Percentiles rank a stretch among this genome's conserved stretches.
phyloP scores from a whole-genome alignment of 1,139 yeast genomes.

The Arxiozyma bovina region DNA sequence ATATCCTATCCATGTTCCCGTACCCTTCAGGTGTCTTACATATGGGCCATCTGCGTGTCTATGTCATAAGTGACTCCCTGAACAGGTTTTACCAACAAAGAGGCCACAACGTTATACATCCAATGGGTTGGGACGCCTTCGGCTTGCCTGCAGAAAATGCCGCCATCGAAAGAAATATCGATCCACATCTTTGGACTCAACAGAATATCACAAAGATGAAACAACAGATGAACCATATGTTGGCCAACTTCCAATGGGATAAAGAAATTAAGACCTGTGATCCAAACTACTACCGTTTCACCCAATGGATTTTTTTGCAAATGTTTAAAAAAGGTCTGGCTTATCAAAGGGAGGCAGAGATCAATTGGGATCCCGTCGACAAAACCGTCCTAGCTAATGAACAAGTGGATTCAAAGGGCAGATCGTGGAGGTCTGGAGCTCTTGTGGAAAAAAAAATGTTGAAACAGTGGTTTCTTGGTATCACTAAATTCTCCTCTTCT shows the following conservation, averaged over 20 bases:
- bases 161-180: slow-evolving; percentile 74
- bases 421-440: slow-evolving; percentile 97
- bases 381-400: slow-evolving; percentile 92
- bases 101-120: slow-evolving; percentile 77
- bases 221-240: slow-evolving; percentile 64
- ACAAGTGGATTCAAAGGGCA: slow-evolving; percentile 84
- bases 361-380: slow-evolving; percentile 97
- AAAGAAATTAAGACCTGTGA: slow-evolving; percentile 79
- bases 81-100: slow-evolving; percentile 69
- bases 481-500: slow-evolving; percentile 67
- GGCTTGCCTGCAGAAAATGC: slow-evolving; percentile 98
- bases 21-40: slow-evolving; percentile 91
- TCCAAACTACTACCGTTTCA: slow-evolving; percentile 85
- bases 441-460: slow-evolving; percentile 69
- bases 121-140: slow-evolving; percentile 99
- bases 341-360: slow-evolving; percentile 75
- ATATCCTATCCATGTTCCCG: slow-evolving; percentile 83
- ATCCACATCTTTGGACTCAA: slow-evolving; percentile 77
- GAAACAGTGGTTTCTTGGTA: slow-evolving; percentile 89
- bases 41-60: slow-evolving; percentile 89
- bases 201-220: slow-evolving; percentile 75
- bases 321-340: slow-evolving; percentile 71
- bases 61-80: slow-evolving; percentile 78
- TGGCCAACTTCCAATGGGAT: slow-evolving; percentile 92
- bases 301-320: slow-evolving; percentile 75